Conservation (phyloP, 2,329 filamentous ascomycete species). For the Pseudogymnoascus sp. region DNA sequence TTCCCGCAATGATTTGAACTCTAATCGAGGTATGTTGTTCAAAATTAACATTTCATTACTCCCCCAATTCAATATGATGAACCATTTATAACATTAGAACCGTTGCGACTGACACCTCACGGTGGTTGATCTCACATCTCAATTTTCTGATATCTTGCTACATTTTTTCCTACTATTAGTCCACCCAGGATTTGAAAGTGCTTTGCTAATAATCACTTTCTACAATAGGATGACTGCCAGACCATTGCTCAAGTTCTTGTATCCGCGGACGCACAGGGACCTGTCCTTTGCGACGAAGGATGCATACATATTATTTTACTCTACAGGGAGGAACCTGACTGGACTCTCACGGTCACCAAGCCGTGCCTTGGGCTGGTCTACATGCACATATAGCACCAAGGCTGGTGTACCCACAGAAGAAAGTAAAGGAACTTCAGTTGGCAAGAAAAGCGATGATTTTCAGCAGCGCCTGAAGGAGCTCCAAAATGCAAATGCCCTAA, state of each 20-base stretch:
- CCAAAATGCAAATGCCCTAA: constrained; percentile 38
- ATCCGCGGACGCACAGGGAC: constrained; percentile 43
- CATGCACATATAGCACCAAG: constrained; percentile 26
- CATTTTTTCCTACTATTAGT: background rate
- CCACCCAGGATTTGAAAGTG: background rate
- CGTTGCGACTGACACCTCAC: constrained; percentile 48
- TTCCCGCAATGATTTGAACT: background rate
- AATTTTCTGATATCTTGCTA: constrained; percentile 36
- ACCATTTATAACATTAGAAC: constrained; percentile 44
- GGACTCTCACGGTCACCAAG: constrained; percentile 1
- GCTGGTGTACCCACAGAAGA: constrained; percentile 13
- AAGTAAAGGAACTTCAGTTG: constrained; percentile 8
- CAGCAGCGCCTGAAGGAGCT: constrained; percentile 47
- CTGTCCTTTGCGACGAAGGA: constrained; percentile 30
- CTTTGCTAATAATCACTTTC: background rate
- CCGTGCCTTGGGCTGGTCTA: constrained; percentile 19
- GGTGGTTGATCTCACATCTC: constrained; percentile 46
- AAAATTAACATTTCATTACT: background rate
- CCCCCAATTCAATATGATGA: constrained; percentile 37
- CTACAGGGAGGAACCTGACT: constrained; percentile 16
- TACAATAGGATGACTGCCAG: constrained; percentile 37
- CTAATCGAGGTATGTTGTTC: background rate
- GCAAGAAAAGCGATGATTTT: constrained; percentile 30
- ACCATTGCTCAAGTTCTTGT: constrained; percentile 42
- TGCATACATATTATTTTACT: constrained; percentile 43